Evolutionary conservation across 352 stramenopile species (phyloP).

Genomic region (Phytophthora rubi): DNA sequence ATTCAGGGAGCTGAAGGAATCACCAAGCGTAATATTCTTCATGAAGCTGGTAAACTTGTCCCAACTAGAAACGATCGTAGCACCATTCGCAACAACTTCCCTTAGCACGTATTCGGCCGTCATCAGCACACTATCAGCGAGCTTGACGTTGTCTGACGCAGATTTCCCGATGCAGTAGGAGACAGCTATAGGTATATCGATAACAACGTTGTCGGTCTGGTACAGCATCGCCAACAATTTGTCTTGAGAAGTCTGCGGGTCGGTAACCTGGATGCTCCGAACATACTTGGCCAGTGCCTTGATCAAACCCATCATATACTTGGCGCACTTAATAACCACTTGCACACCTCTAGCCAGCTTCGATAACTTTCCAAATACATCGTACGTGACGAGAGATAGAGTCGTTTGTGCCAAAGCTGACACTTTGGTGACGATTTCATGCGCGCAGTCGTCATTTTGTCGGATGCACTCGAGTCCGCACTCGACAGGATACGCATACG

Average conservation of each 20-base stretch:
- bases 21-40: conserved; percentile 24
- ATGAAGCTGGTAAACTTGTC: conserved; percentile 21
- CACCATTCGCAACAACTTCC: conserved; percentile 38
- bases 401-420: conserved; percentile 5
- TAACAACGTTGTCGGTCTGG: conserved; percentile 38
- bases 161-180: conserved; percentile 35
- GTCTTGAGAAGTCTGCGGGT: conserved; percentile 36
- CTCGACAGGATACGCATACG: conserved; percentile 35
- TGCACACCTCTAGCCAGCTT: conserved; percentile 13
- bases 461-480: conserved; percentile 41
- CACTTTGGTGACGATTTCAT: conserved; percentile 32
- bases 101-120: conserved; percentile 34
- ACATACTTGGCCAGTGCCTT: conserved; percentile 32
- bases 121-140: conserved; percentile 34
- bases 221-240: conserved; percentile 40
- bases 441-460: conserved; percentile 35
- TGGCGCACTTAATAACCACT: conserved; percentile 32
- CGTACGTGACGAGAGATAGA: conserved; percentile 16
- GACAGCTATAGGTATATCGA: conserved; percentile 45
- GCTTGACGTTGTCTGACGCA: conserved; percentile 24
- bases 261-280: conserved; percentile 18
- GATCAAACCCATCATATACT: conserved; percentile 29
- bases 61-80: conserved; percentile 30
- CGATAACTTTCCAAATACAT: conserved; percentile 18
- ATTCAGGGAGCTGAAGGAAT: conserved; percentile 19